Percentiles rank a stretch among this genome's conserved stretches.
Conservation (phyloP, 208 protist genomes). For the Naegleria fowleri region DNA sequence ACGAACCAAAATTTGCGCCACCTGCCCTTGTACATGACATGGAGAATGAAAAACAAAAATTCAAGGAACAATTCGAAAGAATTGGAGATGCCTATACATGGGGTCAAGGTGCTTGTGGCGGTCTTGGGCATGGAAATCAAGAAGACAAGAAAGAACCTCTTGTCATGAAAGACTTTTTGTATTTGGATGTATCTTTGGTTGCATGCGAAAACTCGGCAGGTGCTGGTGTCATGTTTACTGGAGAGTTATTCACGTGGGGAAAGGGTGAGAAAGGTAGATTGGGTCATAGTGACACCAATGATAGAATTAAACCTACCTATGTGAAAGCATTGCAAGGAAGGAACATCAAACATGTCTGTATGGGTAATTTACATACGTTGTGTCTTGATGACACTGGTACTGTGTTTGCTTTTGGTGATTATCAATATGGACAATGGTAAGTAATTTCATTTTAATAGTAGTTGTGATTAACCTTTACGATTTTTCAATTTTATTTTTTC, state of each 20-base stretch:
- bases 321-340: not conserved
- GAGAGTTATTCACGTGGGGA: slow-evolving; percentile 29
- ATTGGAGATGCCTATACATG: slow-evolving; percentile 23
- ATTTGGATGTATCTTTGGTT: not conserved
- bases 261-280: slow-evolving; percentile 10
- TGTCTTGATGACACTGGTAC: not conserved
- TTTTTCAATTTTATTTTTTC: too few relatives aligned
- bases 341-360: not conserved
- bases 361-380: not conserved
- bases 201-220: slow-evolving; percentile 4
- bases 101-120: slow-evolving; percentile 2
- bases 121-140: slow-evolving; percentile 9
- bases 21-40: not conserved
- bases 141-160: not conserved
- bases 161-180: slow-evolving; percentile 23
- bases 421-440: not conserved
- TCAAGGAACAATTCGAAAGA: not conserved
- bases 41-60: slow-evolving; percentile 1
- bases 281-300: slow-evolving; percentile 11
- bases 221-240: not conserved
- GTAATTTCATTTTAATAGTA: too few relatives aligned
- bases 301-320: slow-evolving; percentile 1
- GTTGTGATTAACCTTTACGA: too few relatives aligned
- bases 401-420: not conserved
- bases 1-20: not conserved